These are phyloP conservation scores for Lathyrus aphaca DNA, from an alignment of 306 rosid genomes.

Conservation along the genomic window DNA sequence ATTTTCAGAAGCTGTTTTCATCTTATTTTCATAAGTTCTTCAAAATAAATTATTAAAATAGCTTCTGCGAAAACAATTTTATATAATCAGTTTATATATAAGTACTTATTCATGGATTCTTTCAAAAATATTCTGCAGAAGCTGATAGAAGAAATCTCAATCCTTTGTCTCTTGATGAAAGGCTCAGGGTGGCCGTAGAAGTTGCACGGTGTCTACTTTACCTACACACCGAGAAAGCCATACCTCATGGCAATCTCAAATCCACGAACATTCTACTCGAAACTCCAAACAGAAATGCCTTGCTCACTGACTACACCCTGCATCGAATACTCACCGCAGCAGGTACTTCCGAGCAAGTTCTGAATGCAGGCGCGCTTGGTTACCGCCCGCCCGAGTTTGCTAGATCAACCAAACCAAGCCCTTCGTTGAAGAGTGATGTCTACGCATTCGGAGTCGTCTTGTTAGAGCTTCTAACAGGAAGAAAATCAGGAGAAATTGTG, in stretches of 20 bases:
- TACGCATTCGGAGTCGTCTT: conserved; percentile 77
- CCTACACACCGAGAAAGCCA: conserved; percentile 74
- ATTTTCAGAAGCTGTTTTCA: no score
- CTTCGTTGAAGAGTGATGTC: conserved; percentile 79
- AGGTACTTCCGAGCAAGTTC: conserved; percentile 78
- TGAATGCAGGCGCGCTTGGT: conserved; percentile 76
- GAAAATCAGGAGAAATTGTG: conserved; percentile 61
- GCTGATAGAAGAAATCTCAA: conserved; percentile 53
- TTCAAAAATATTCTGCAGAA: conserved; percentile 45
- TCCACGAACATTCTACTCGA: conserved; percentile 73
- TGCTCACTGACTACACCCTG: conserved; percentile 70
- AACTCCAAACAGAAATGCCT: conserved; percentile 50
- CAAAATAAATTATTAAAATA: no score
- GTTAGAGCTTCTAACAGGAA: conserved; percentile 79
- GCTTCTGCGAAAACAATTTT: no score
- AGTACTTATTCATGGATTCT: conserved; percentile 4
- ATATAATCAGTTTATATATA: no score
- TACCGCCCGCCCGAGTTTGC: conserved; percentile 81
- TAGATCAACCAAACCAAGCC: conserved; percentile 69
- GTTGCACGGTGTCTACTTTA: conserved; percentile 62
- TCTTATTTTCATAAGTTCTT: no score
- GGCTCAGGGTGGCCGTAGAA: conserved; percentile 61
- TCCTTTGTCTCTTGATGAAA: conserved; percentile 57
- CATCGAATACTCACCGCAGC: conserved; percentile 69
- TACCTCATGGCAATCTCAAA: conserved; percentile 88